A percentile compares a stretch with the other conserved stretches of the same genome.
Evolutionary conservation across 305 asterid species (phyloP).

Genomic region (Fraxinus albicans): DNA sequence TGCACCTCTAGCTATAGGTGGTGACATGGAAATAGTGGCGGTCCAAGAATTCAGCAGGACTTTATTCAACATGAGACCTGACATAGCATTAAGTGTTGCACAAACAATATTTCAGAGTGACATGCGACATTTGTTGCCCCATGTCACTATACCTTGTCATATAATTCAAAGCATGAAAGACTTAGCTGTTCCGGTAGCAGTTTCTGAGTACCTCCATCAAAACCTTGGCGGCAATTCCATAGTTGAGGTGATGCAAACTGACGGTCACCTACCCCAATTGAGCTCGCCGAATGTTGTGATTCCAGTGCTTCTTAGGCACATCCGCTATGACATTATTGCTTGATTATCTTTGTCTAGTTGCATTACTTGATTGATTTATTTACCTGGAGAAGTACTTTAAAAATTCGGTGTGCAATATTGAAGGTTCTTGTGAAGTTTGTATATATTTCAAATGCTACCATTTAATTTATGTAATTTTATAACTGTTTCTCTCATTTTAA

Average conservation of each 20-base stretch:
- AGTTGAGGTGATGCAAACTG: constrained; percentile 33
- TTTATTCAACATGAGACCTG: constrained; percentile 42
- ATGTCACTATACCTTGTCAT: constrained; percentile 36
- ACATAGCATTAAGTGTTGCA: constrained; percentile 41
- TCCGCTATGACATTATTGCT: constrained; percentile 17
- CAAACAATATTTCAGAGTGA: constrained; percentile 31
- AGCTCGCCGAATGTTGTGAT: constrained; percentile 33
- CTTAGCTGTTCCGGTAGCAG: constrained; percentile 35
- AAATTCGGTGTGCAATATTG: not conserved
- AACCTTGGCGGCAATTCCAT: constrained; percentile 32
- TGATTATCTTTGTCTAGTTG: not conserved
- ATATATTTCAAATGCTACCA: not conserved
- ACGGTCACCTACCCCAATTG: constrained; percentile 45
- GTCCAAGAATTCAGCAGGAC: constrained; percentile 42
- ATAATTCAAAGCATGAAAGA: constrained; percentile 44
- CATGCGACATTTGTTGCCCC: constrained; percentile 23
- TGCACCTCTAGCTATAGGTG: constrained; percentile 31
- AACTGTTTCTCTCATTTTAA: not conserved
- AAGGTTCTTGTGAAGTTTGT: not conserved
- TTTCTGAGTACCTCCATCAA: constrained; percentile 36
- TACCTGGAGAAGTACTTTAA: not conserved
- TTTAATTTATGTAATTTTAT: too few species aligned
- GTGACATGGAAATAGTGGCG: constrained; percentile 30
- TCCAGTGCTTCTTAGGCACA: constrained; percentile 38
- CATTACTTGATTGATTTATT: not conserved